Conservation (phyloP, 2,329 filamentous ascomycete genomes). For the Microcyclospora tardicrescens region DNA sequence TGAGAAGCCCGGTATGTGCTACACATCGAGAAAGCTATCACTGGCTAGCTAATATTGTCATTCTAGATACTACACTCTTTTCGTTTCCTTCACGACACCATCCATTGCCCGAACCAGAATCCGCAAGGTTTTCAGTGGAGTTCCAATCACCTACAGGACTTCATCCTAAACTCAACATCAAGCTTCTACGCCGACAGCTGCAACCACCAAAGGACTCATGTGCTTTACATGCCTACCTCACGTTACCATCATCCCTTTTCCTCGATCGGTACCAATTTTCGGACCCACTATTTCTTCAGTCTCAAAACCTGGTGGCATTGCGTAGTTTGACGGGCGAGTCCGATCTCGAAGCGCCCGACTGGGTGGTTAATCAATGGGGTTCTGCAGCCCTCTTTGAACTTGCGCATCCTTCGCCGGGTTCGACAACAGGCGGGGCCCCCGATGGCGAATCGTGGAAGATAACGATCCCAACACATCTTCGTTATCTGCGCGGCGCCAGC, state of each 20-base stretch:
- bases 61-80: conserved; percentile 59
- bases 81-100: conserved; percentile 72
- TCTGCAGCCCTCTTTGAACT: conserved; percentile 66
- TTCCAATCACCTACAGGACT: conserved; percentile 66
- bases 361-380: conserved; percentile 65
- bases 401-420: conserved; percentile 21
- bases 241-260: conserved; percentile 69
- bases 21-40: background rate
- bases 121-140: conserved; percentile 34
- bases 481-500: conserved; percentile 57
- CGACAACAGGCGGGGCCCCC: background rate
- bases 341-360: conserved; percentile 83
- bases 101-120: conserved; percentile 29
- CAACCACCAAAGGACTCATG: conserved; percentile 43
- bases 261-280: conserved; percentile 76
- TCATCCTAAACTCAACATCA: conserved; percentile 66
- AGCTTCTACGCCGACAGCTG: conserved; percentile 43
- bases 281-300: conserved; percentile 62
- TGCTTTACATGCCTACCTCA: conserved; percentile 65
- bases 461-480: conserved; percentile 69
- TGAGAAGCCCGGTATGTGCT: conserved; percentile 44
- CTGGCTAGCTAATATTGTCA: conserved; percentile 3
- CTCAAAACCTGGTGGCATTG: conserved; percentile 62
- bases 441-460: conserved; percentile 41
- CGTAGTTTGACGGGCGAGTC: conserved; percentile 61